Conservation (phyloP, 2,329 filamentous ascomycete species). For the Pyrenophora tritici-repentis region DNA sequence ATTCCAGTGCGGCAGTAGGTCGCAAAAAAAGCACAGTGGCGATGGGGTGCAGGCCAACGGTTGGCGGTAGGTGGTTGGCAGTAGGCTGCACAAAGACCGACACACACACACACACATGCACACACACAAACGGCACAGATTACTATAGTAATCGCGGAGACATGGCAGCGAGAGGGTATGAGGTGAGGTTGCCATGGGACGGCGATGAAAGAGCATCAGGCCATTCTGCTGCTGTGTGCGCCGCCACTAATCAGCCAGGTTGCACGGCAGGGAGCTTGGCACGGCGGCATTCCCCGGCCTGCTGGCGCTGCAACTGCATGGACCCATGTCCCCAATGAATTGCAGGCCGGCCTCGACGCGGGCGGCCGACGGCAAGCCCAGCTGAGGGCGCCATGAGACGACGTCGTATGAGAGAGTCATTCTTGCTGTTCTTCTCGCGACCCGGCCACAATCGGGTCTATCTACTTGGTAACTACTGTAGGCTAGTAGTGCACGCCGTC, state of each 20-base stretch:
- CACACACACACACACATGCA: no score
- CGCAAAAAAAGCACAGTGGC: conserved; percentile 11
- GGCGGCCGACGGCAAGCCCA: background rate
- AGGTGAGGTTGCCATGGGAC: no score
- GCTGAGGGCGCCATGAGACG: background rate
- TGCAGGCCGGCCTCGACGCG: no score
- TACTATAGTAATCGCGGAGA: no score
- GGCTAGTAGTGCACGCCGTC: no score
- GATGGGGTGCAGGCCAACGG: conserved; percentile 8
- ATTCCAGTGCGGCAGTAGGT: conserved; percentile 18
- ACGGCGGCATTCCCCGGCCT: conserved; percentile 2
- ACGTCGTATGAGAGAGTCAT: no score
- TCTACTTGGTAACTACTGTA: no score
- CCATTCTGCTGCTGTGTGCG: conserved; percentile 22
- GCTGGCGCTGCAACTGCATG: background rate
- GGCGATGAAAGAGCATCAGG: conserved; percentile 11
- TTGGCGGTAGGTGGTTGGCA: background rate
- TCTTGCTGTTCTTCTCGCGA: no score
- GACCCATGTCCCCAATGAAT: no score
- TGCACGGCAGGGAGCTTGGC: conserved; percentile 9
- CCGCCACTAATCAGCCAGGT: conserved; percentile 11
- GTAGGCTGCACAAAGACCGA: background rate
- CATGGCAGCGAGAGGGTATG: no score
- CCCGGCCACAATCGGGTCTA: no score
- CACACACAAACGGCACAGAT: no score